phyloP scores from a whole-genome alignment of 1,284 basidiomycete species.

The Heliocybe sulcata region DNA sequence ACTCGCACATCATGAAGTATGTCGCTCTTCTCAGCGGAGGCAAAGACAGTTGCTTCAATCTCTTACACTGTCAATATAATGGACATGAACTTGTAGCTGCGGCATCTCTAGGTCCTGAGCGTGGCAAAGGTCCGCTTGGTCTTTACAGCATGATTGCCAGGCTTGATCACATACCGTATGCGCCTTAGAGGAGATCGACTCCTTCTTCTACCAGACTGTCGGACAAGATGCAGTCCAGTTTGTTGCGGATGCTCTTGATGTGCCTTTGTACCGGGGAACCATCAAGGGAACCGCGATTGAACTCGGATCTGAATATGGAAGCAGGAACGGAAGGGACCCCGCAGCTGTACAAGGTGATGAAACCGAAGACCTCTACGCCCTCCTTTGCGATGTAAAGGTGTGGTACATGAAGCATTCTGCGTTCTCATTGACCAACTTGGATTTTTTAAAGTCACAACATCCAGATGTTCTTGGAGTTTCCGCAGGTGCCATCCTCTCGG shows the following conservation, averaged over 20 bases:
- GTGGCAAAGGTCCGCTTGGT: conserved; percentile 67
- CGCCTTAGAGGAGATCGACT: conserved; percentile 89
- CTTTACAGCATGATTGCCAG: conserved; percentile 2
- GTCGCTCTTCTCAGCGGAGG: conserved; percentile 95
- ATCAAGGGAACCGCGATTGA: conserved; percentile 83
- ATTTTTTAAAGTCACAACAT: conserved; percentile 49
- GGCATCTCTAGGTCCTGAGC: conserved; percentile 80
- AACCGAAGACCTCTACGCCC: conserved; percentile 88
- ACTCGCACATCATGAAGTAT: conserved; percentile 68
- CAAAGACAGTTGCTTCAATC: conserved; percentile 97
- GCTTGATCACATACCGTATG: conserved; percentile 3
- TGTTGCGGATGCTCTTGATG: conserved; percentile 78
- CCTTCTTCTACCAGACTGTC: conserved; percentile 98
- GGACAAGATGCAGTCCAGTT: conserved; percentile 91
- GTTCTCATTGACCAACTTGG: conserved; percentile 2
- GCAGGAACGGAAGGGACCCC: conserved; percentile 36
- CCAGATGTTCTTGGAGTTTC: conserved; percentile 87
- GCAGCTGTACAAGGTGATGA: conserved; percentile 76
- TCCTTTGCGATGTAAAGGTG: conserved; percentile 80
- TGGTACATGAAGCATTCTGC: conserved; percentile 7
- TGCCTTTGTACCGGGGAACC: conserved; percentile 79
- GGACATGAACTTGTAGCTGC: conserved; percentile 88
- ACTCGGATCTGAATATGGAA: conserved; percentile 82
- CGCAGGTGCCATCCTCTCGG: conserved; percentile 95
- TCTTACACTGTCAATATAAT: conserved; percentile 83